Conservation (phyloP, 441 rosid species). For the Eutrema salsugineum region DNA sequence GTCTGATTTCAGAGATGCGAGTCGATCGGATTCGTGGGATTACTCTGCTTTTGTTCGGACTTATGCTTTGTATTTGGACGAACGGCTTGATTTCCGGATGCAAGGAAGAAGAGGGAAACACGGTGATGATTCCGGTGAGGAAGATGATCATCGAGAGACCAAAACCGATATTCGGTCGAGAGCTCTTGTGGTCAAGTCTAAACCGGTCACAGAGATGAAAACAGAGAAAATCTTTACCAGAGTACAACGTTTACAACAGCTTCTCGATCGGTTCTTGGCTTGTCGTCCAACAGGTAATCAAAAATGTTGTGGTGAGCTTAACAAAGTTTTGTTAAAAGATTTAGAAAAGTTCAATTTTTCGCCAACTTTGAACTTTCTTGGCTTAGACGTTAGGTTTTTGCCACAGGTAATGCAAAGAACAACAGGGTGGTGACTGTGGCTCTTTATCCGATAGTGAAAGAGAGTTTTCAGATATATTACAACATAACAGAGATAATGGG, state of each 20-base stretch:
- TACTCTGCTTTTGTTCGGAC: slow-evolving; percentile 78
- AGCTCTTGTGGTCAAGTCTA: slow-evolving; percentile 20
- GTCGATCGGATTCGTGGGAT: slow-evolving; percentile 60
- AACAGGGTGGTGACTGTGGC: slow-evolving; percentile 70
- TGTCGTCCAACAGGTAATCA: slow-evolving; percentile 76
- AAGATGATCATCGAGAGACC: background rate
- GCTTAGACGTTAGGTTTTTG: background rate
- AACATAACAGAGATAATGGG: slow-evolving; percentile 58
- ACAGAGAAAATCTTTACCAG: slow-evolving; percentile 42
- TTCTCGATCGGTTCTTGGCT: slow-evolving; percentile 74
- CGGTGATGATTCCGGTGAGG: slow-evolving; percentile 35
- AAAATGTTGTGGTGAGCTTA: background rate
- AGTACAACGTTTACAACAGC: slow-evolving; percentile 62
- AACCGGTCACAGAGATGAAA: slow-evolving; percentile 52
- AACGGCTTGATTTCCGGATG: slow-evolving; percentile 66
- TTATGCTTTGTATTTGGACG: slow-evolving; percentile 67
- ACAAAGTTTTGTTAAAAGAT: too few species aligned
- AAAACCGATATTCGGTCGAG: background rate
- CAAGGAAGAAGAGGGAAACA: slow-evolving; percentile 48
- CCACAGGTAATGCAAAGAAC: slow-evolving; percentile 59
- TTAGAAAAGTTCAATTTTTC: too few species aligned
- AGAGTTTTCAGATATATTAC: slow-evolving; percentile 69
- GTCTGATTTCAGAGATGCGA: slow-evolving; percentile 64
- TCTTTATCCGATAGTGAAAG: slow-evolving; percentile 58
- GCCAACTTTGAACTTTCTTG: background rate